Percentiles rank a stretch among this genome's conserved stretches.
These are phyloP conservation scores for Euphorbia tirucalli DNA, from an alignment of 345 rosid species.

Conservation along the genomic window DNA sequence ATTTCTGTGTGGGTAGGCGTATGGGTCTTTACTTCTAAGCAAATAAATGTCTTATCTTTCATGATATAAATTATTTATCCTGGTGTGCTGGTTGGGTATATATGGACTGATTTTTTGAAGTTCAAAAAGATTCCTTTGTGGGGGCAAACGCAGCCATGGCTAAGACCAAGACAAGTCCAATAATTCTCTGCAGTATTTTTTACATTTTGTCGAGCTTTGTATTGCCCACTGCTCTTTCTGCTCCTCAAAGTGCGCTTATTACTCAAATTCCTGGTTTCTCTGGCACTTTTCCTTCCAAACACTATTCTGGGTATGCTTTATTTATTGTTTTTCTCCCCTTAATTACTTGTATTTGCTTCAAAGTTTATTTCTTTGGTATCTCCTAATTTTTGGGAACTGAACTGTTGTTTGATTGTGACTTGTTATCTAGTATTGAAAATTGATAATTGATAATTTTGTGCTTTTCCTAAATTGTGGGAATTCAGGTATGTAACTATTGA, in stretches of 20 bases:
- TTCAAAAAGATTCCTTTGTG: not conserved
- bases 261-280: slow-evolving; percentile 66
- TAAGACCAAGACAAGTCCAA: slow-evolving; percentile 1
- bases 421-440: not conserved
- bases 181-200: slow-evolving; percentile 19
- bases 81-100: no score
- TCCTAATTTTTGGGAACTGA: slow-evolving; percentile 2
- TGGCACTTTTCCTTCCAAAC: slow-evolving; percentile 68
- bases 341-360: not conserved
- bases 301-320: slow-evolving; percentile 69
- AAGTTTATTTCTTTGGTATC: not conserved
- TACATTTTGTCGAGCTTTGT: slow-evolving; percentile 24
- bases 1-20: not conserved
- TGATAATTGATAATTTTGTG: not conserved
- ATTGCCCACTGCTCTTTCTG: slow-evolving; percentile 34
- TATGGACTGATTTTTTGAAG: not conserved
- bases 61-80: not conserved
- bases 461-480: not conserved
- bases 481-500: slow-evolving; percentile 66
- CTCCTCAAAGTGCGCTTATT: slow-evolving; percentile 54
- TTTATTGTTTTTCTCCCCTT: no score
- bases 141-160: slow-evolving; percentile 28
- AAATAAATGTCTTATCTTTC: not conserved
- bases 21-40: slow-evolving; percentile 21
- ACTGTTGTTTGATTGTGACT: not conserved